Evolutionary conservation across 306 rosid genomes (phyloP).

Genomic region (Quercus aquifolioides): DNA sequence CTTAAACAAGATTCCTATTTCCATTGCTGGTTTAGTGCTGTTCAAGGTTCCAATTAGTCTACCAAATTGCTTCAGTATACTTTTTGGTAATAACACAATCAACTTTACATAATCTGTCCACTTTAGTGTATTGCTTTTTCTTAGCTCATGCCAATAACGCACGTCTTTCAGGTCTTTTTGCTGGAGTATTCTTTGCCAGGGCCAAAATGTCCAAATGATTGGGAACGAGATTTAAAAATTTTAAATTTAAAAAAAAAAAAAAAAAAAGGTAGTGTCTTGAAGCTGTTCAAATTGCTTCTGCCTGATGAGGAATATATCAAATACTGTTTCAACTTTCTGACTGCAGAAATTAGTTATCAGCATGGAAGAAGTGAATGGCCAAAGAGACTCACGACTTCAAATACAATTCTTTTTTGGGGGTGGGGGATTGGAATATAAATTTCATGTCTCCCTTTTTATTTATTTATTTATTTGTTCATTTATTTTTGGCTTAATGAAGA

Average conservation of each 20-base stretch:
- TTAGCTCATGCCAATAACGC: background rate
- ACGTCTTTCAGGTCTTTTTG: constrained; percentile 66
- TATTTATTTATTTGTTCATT: no score
- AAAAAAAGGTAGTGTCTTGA: background rate
- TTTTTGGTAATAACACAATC: constrained; percentile 59
- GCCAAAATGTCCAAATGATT: constrained; percentile 65
- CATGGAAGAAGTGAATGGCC: background rate
- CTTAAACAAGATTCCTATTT: constrained; percentile 87
- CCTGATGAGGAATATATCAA: background rate
- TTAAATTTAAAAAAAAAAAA: no score
- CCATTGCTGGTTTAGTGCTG: constrained; percentile 68
- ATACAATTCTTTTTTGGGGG: no score
- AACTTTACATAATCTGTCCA: background rate
- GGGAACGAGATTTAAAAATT: no score
- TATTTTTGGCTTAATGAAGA: no score
- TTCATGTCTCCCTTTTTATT: no score
- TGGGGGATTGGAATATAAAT: background rate
- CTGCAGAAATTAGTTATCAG: no score
- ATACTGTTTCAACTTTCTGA: no score
- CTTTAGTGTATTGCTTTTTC: background rate
- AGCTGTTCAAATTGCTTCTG: background rate
- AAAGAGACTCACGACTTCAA: background rate
- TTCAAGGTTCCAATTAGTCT: constrained; percentile 74
- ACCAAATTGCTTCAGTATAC: constrained; percentile 68
- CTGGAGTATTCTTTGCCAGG: constrained; percentile 78